Evolutionary conservation across 352 stramenopile genomes (phyloP), one percentile per base, ranked within the genome.

Genomic region (Phytophthora fragariae): DNA sequence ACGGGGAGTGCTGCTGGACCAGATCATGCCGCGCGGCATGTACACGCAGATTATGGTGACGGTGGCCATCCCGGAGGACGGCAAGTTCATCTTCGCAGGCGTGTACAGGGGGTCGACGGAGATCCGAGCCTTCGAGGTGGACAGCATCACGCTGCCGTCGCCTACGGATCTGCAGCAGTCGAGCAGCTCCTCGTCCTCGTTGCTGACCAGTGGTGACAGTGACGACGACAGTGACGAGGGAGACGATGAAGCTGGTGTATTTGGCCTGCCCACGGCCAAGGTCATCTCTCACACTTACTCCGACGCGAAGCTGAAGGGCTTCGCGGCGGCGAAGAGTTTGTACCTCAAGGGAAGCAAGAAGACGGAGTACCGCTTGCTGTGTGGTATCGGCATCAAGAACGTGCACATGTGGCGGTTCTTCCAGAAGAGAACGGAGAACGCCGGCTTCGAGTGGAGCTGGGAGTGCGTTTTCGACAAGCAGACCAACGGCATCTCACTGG

Each of bases 401-500:
- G 70, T 96, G 21, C 90, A 96, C 60, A 77, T 96, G 54, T 96
- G 90, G 90, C 84, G 89, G 6, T 96, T 96, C 66, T 94, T 84
- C 66, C 83, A 83, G 46, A 73, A 85, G 17, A 65, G 77, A 1
- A 63, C 15, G 6, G 71, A 81, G 29, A 64, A 21, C 3, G 41
- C 21, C 8, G 10, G 44, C 6, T 27, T 65, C 1, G 39, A 66
- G 60, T 96, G 89, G 89, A 83, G 55, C 1, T 96, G 88, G 88
- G 85, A 96, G 70, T 96, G 90, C 71, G 74, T 96, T 5, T 95
- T 95, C 44, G 90, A 96, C 70, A 93, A 94, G 61, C 85, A 92
- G 64, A 94, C 85, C 29, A 96, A 96, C 63, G 90, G 90, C 35
- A 96, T 94, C 55, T 94, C 85, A 11, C 73, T 96, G 6, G 90